Percentiles rank a stretch among this genome's conserved stretches.
These are phyloP conservation scores for Albizia julibrissin DNA, from an alignment of 306 rosid species.

Conservation along the genomic window DNA sequence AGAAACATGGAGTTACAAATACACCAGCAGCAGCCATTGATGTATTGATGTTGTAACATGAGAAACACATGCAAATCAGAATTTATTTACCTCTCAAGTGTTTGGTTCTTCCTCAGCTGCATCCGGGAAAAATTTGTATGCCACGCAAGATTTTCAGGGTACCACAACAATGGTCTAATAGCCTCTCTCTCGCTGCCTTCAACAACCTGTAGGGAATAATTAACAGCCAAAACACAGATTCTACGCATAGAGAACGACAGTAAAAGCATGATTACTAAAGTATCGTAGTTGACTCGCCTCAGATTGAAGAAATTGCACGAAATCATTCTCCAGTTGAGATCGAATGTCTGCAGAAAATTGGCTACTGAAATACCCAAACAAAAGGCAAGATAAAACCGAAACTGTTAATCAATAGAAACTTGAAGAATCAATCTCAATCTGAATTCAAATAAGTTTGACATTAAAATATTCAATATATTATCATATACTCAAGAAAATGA, in stretches of 20 bases:
- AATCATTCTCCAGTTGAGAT: conserved; percentile 77
- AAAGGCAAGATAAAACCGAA: conserved; percentile 18
- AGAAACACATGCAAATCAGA: conserved; percentile 25
- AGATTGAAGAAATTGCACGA: conserved; percentile 67
- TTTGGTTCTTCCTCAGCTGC: conserved; percentile 95
- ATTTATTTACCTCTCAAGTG: conserved; percentile 76
- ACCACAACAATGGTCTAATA: conserved; percentile 90
- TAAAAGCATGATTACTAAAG: not conserved
- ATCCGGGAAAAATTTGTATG: conserved; percentile 93
- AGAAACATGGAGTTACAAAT: not conserved
- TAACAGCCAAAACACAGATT: conserved; percentile 5
- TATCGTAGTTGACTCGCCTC: conserved; percentile 50
- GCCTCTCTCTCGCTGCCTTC: conserved; percentile 77
- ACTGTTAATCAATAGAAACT: conserved; percentile 1
- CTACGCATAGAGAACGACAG: not conserved
- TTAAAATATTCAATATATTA: not conserved
- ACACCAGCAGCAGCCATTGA: not conserved
- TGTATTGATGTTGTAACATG: conserved; percentile 1
- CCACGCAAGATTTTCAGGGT: conserved; percentile 95
- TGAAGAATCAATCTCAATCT: not conserved
- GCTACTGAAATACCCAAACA: conserved; percentile 61
- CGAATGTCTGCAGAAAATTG: conserved; percentile 80
- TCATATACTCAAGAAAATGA: not conserved
- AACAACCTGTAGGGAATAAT: conserved; percentile 48
- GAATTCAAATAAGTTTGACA: not conserved